phyloP scores from a whole-genome alignment of 1,139 yeast species.

The Blastobotrys aristatus region DNA sequence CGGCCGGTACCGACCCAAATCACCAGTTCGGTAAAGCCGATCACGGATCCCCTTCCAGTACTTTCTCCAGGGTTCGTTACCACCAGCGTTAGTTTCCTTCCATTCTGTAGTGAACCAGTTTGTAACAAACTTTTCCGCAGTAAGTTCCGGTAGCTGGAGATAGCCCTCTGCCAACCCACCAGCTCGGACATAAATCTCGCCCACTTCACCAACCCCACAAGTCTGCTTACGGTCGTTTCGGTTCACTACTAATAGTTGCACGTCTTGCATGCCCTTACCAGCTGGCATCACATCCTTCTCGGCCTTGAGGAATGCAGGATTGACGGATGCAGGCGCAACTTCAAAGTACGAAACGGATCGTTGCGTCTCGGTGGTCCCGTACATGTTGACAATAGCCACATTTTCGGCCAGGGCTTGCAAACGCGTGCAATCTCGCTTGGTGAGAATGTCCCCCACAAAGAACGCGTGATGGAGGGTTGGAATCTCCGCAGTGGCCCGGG shows the following conservation, averaged over 20 bases:
- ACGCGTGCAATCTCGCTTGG: conserved; percentile 93
- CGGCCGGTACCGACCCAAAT: conserved; percentile 91
- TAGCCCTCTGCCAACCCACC: conserved; percentile 98
- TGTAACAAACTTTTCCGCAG: conserved; percentile 76
- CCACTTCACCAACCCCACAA: conserved; percentile 98
- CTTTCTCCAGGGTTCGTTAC: conserved; percentile 61
- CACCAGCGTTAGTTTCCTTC: conserved; percentile 45
- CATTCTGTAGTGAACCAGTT: conserved; percentile 85
- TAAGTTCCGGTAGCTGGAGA: conserved; percentile 83
- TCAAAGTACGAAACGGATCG: conserved; percentile 94
- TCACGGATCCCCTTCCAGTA: conserved; percentile 94
- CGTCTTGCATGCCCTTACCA: conserved; percentile 95
- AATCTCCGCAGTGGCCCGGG: conserved; percentile 90
- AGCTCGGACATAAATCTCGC: conserved; percentile 97
- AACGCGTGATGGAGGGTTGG: conserved; percentile 91
- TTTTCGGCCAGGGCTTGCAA: conserved; percentile 88
- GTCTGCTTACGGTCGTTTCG: conserved; percentile 80
- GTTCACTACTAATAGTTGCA: conserved; percentile 89
- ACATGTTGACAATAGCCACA: conserved; percentile 92
- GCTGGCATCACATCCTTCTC: conserved; percentile 98
- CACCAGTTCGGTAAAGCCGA: conserved; percentile 94
- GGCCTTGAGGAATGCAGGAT: conserved; percentile 69
- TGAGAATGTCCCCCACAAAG: conserved; percentile 95
- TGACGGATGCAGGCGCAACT: conserved; percentile 65
- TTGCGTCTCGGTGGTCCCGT: conserved; percentile 99